These are phyloP conservation scores for Themeda triandra DNA, from an alignment of 176 grass and related monocot genomes.

Conservation along the genomic window DNA sequence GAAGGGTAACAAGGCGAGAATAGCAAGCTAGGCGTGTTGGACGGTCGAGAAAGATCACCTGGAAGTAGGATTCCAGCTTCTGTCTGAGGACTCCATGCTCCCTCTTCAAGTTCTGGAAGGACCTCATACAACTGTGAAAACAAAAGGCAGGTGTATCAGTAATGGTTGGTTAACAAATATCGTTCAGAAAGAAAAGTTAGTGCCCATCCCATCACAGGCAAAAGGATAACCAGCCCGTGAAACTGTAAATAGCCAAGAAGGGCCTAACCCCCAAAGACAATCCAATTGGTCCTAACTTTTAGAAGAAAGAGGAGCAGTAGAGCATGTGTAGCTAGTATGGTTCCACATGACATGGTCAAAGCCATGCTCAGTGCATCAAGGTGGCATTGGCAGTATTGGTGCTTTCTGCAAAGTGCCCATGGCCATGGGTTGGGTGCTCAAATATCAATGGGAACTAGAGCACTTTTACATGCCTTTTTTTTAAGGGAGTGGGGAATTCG, in stretches of 20 bases:
- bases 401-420: background rate
- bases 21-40: background rate
- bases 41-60: slow-evolving; percentile 34
- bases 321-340: slow-evolving; percentile 14
- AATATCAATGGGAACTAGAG: background rate
- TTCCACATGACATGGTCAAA: slow-evolving; percentile 2
- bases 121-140: slow-evolving; percentile 51
- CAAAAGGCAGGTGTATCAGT: background rate
- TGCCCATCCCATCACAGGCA: background rate
- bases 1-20: no score
- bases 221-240: background rate
- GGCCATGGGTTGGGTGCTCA: background rate
- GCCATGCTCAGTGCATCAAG: background rate
- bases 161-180: background rate
- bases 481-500: background rate
- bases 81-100: slow-evolving; percentile 62
- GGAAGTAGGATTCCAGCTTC: slow-evolving; percentile 89
- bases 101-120: slow-evolving; percentile 83
- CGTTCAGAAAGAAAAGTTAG: background rate
- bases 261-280: background rate
- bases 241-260: background rate
- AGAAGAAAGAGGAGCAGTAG: background rate
- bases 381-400: background rate
- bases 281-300: background rate
- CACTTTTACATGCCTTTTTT: background rate